Evolutionary conservation across 2,329 filamentous ascomycete species (phyloP).

Genomic region (Colletotrichum simmondsii): DNA sequence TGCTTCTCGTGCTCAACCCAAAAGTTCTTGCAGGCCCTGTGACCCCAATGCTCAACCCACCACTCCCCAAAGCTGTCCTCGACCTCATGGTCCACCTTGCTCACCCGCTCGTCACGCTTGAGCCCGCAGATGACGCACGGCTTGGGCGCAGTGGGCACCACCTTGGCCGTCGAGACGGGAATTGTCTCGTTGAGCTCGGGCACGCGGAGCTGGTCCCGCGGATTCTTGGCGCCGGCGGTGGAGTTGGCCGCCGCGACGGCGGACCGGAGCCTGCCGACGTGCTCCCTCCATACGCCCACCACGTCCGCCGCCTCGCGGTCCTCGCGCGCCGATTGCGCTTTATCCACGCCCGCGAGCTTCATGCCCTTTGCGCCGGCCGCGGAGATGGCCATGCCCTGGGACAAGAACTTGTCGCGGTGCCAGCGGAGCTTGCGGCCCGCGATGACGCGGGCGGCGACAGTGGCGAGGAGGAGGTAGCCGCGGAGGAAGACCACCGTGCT

Average conservation of each 20-base stretch:
- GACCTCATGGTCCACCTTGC: constrained; percentile 78
- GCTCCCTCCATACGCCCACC: constrained; percentile 77
- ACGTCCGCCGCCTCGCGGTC: constrained; percentile 87
- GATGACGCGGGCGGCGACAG: constrained; percentile 81
- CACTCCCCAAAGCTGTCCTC: constrained; percentile 96
- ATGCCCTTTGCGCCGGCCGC: constrained; percentile 82
- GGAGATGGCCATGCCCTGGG: constrained; percentile 90
- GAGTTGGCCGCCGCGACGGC: constrained; percentile 75
- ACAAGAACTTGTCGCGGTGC: constrained; percentile 87
- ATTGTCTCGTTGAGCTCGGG: constrained; percentile 80
- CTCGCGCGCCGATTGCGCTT: constrained; percentile 82
- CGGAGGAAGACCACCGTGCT: constrained; percentile 71
- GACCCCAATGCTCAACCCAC: constrained; percentile 93
- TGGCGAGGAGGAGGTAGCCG: constrained; percentile 71
- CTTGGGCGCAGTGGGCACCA: constrained; percentile 79
- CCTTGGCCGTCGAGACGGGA: constrained; percentile 74
- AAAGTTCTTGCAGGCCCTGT: constrained; percentile 82
- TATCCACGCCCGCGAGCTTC: constrained; percentile 91
- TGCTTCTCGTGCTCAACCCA: constrained; percentile 82
- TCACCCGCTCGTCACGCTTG: constrained; percentile 85
- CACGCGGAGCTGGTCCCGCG: constrained; percentile 58
- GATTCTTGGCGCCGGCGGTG: constrained; percentile 42
- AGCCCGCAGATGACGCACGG: constrained; percentile 88
- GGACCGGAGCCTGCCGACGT: constrained; percentile 79
- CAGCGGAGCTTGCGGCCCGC: constrained; percentile 87